A percentile compares a stretch with the other conserved stretches of the same genome.
phyloP scores from a whole-genome alignment of 441 rosid genomes.

The Lepidium campestre region DNA sequence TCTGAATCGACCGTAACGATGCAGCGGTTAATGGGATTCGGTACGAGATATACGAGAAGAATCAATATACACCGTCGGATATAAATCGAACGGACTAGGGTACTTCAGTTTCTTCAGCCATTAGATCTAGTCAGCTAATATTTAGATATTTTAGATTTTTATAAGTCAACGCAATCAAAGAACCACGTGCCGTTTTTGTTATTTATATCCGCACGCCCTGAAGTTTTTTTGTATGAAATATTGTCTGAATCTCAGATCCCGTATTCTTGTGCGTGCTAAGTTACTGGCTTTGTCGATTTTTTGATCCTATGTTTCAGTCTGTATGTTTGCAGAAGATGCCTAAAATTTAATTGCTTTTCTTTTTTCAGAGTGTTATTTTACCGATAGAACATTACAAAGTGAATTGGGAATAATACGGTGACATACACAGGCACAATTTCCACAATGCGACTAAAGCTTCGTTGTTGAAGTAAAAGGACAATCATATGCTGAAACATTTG shows the following conservation, averaged over 20 bases:
- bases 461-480: background rate
- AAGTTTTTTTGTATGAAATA: too few species aligned
- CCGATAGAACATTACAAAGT: background rate
- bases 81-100: background rate
- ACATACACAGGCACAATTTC: background rate
- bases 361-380: too few species aligned
- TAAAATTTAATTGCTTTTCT: too few species aligned
- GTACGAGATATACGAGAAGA: background rate
- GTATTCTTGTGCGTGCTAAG: too few species aligned
- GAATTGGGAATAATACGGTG: background rate
- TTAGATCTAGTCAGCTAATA: background rate
- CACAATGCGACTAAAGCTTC: background rate
- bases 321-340: too few species aligned
- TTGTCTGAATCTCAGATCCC: too few species aligned
- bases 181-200: background rate
- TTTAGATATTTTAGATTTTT: background rate
- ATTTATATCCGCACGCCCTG: background rate
- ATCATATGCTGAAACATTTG: conserved; percentile 12
- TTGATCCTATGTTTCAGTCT: too few species aligned
- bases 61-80: conserved; percentile 8
- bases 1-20: background rate
- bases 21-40: background rate
- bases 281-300: too few species aligned
- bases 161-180: background rate
- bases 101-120: background rate